Evolutionary conservation across 306 rosid species (phyloP).

Genomic region (Casuarina cunninghamiana): DNA sequence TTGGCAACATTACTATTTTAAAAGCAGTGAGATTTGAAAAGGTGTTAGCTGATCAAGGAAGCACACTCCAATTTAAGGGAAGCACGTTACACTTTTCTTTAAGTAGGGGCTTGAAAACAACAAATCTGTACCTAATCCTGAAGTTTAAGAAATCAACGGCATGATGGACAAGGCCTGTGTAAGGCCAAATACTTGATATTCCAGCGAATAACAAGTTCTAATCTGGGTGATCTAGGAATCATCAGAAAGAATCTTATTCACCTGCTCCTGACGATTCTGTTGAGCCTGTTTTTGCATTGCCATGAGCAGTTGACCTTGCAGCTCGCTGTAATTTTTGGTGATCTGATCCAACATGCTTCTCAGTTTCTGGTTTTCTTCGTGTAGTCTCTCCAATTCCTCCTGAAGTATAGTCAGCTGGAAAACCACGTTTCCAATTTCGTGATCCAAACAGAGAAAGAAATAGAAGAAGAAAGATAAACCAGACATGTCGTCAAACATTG

Average conservation of each 20-base stretch:
- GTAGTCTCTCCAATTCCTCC: conserved; percentile 38
- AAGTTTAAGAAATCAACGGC: not conserved
- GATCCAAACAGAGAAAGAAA: not conserved
- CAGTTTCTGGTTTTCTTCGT: conserved; percentile 41
- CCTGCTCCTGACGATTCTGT: conserved; percentile 16
- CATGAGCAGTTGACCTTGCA: conserved; percentile 42
- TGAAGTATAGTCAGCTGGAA: conserved; percentile 23
- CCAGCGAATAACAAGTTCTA: not conserved
- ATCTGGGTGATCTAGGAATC: not conserved
- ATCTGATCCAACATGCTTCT: conserved; percentile 43
- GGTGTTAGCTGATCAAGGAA: conserved; percentile 16
- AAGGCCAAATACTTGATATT: not conserved
- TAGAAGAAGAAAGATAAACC: not conserved
- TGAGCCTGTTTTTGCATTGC: conserved; percentile 37
- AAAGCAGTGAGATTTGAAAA: conserved; percentile 10
- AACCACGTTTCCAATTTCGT: not conserved
- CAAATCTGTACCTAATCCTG: conserved; percentile 6
- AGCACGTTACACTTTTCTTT: conserved; percentile 38
- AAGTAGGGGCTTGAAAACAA: conserved; percentile 13
- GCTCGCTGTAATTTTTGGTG: conserved; percentile 40
- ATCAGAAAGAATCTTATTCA: conserved; percentile 2
- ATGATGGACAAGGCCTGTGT: not conserved
- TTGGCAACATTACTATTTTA: not conserved
- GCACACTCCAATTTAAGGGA: conserved; percentile 36
- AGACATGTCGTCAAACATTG: not conserved